Base-by-base conservation (phyloP, 2,329 filamentous ascomycete genomes). In the Colletotrichum viniferum region DNA sequence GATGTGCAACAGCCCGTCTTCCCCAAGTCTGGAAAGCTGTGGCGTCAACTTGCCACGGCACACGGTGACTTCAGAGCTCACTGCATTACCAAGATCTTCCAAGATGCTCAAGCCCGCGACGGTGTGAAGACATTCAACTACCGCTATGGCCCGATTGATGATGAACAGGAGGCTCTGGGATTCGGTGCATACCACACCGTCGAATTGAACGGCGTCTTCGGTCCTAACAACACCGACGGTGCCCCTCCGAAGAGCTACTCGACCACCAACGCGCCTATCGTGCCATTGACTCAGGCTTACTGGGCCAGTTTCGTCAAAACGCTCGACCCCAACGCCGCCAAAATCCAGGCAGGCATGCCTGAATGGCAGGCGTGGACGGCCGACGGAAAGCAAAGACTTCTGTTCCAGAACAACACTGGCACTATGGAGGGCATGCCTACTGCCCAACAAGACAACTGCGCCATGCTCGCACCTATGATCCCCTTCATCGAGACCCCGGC, bases 271-370 rank as follows among this genome's bases (percentile, higher is more conserved):
- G 88, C 85, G 2, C 80, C 81, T 0, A 91, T 93, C 5, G 88
- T 94, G 1, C 86, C 90, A 0, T 82, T 93, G 0, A 89, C 94
- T 28, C 92, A 95, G 81, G 89, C 87, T 0, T 96, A 95, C 82
- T 96, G 93, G 93, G 91, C 92, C 3, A 94, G 92, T 78, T 96
- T 96, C 80, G 91, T 96, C 75, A 85, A 89, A 32, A 87, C 86
- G 0, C 88, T 91, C 60, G 87, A 96, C 81, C 94, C 94, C 0
- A 96, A 96, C 16, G 69, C 68, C 28, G 83, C 87, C 70, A 86
- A 89, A 10, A 77, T 83, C 60, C 43, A 77, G 1, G 87, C 86
- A 0, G 85, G 85, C 60, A 90, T 90, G 10, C 82, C 82, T 67
- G 93, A 91, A 91, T 82, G 85, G 77, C 80, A 81, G 9, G 91